phyloP scores from a whole-genome alignment of 1,284 basidiomycete genomes.

The Sanguinoderma infundibulare region DNA sequence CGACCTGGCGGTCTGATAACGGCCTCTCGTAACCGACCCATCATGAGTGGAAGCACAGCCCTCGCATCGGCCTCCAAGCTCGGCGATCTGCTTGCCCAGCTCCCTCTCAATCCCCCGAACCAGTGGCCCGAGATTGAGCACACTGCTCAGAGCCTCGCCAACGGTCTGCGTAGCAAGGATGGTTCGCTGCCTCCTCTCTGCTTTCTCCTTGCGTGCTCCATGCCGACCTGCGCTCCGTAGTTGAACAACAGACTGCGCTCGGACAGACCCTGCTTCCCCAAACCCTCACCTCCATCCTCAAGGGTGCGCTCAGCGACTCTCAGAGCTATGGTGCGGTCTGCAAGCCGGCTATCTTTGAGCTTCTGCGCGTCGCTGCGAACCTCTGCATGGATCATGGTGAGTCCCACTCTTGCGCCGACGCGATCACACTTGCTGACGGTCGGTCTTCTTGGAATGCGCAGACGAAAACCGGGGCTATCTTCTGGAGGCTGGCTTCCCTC shows the following conservation, averaged over 20 bases:
- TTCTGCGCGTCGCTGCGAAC: conserved; percentile 78
- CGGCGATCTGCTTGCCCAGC: conserved; percentile 36
- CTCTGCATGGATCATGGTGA: conserved; percentile 81
- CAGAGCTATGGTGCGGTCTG: conserved; percentile 45
- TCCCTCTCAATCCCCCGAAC: conserved; percentile 38
- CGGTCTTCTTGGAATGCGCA: conserved; percentile 23
- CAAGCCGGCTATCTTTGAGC: conserved; percentile 59
- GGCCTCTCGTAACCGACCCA: background rate
- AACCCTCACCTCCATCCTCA: conserved; percentile 63
- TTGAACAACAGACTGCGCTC: conserved; percentile 72
- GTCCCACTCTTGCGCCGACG: conserved; percentile 21
- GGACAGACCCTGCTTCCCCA: conserved; percentile 68
- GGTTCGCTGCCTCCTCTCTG: conserved; percentile 31
- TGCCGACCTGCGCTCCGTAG: conserved; percentile 38
- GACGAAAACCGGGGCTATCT: conserved; percentile 71
- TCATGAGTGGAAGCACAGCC: conserved; percentile 30
- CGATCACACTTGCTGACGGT: conserved; percentile 16
- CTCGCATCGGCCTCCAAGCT: conserved; percentile 37
- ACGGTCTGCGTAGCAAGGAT: conserved; percentile 60
- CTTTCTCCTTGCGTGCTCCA: conserved; percentile 17
- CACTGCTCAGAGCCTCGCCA: conserved; percentile 61
- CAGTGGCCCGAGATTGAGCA: conserved; percentile 58
- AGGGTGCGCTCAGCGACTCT: conserved; percentile 53
- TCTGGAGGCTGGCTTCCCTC: conserved; percentile 70
- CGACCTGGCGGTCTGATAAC: conserved; percentile 3